Evolutionary conservation across 116 monocot genomes (phyloP).

Genomic region (Cymodocea nodosa): DNA sequence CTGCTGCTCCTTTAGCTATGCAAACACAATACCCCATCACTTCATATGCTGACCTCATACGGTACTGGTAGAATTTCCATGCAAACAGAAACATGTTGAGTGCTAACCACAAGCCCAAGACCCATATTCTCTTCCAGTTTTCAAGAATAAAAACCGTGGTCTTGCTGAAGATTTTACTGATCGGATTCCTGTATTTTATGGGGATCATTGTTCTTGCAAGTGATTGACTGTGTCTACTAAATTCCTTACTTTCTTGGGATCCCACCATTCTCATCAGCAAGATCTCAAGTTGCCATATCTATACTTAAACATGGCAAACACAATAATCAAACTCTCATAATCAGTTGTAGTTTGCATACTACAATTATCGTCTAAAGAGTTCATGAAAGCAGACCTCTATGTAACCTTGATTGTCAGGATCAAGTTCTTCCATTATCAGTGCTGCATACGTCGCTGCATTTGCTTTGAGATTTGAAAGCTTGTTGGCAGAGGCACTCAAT

Average conservation of each 20-base stretch:
- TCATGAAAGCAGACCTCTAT: conserved; percentile 47
- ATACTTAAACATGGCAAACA: background rate
- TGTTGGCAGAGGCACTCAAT: conserved; percentile 83
- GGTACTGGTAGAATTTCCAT: conserved; percentile 85
- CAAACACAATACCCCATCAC: conserved; percentile 94
- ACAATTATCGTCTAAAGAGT: too few species aligned
- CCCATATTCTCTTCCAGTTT: conserved; percentile 88
- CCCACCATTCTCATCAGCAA: conserved; percentile 59
- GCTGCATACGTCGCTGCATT: conserved; percentile 67
- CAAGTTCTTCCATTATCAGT: conserved; percentile 92
- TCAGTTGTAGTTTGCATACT: too few species aligned
- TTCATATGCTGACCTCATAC: conserved; percentile 41
- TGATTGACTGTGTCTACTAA: conserved; percentile 21
- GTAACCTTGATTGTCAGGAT: conserved; percentile 65
- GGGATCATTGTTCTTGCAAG: conserved; percentile 73
- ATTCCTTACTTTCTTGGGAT: conserved; percentile 19
- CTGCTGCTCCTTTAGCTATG: conserved; percentile 81
- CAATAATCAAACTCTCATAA: too few species aligned
- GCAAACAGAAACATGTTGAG: conserved; percentile 42
- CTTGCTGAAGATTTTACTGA: conserved; percentile 27
- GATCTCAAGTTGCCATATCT: conserved; percentile 89
- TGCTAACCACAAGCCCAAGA: conserved; percentile 48
- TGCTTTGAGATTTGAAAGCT: conserved; percentile 64
- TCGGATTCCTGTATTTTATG: conserved; percentile 40
- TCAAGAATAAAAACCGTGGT: conserved; percentile 51